These are phyloP conservation scores for Globisporangium polare DNA, from an alignment of 352 stramenopile species.

Conservation along the genomic window DNA sequence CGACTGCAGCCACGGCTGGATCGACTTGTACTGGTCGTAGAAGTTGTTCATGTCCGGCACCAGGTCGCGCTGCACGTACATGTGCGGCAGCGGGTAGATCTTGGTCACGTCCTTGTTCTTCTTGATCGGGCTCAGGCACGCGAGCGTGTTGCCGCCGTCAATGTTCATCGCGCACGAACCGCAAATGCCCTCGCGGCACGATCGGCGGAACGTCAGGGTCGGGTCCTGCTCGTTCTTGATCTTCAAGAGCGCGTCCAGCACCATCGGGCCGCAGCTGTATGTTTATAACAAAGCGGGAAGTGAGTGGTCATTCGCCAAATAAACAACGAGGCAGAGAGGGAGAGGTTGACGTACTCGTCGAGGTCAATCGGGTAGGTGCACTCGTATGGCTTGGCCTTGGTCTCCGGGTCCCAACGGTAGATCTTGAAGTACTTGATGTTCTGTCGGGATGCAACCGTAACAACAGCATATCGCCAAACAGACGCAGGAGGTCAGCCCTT, in stretches of 20 bases:
- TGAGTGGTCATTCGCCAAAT: neutral
- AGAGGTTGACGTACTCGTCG: constrained; percentile 84
- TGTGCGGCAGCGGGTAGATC: constrained; percentile 99
- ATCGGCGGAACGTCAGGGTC: constrained; percentile 97
- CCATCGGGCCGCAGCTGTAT: constrained; percentile 94
- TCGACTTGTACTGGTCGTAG: constrained; percentile 97
- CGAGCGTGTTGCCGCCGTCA: constrained; percentile 97
- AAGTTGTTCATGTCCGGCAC: constrained; percentile 99
- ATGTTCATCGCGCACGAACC: constrained; percentile 99
- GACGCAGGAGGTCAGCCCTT: neutral
- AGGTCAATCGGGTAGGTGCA: constrained; percentile 97
- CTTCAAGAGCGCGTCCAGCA: constrained; percentile 99
- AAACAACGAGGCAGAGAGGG: neutral
- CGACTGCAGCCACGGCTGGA: constrained; percentile 99
- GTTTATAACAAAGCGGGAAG: constrained; percentile 4
- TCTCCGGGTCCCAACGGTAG: constrained; percentile 98
- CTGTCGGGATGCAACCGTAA: constrained; percentile 26
- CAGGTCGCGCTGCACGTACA: constrained; percentile 99
- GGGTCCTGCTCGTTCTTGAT: constrained; percentile 99
- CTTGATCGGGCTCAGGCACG: constrained; percentile 97
- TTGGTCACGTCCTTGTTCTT: constrained; percentile 92
- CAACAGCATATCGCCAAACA: constrained; percentile 4
- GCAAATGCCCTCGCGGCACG: constrained; percentile 99
- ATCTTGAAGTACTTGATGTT: constrained; percentile 99
- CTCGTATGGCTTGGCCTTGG: constrained; percentile 92